Evolutionary conservation across 805 yeast genomes (phyloP), one percentile per base, ranked within the genome.

Genomic region (Cyberlindnera meyerae): DNA sequence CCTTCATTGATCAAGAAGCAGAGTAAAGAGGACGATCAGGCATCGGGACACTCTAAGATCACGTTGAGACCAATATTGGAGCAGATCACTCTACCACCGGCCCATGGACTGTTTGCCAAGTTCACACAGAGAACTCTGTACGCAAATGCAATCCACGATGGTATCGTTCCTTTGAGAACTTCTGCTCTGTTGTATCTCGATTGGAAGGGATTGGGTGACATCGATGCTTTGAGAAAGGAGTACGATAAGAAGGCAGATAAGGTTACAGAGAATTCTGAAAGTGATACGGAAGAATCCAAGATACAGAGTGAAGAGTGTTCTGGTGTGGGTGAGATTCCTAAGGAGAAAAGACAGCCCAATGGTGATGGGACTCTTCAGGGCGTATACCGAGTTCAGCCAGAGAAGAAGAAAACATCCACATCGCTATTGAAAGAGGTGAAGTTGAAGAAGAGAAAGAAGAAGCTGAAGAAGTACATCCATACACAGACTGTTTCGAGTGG

Each of bases 131-230:
- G 97, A 44, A 87, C 96, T 0, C 64, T 83, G 0, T 93, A 93
- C 58, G 96, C 97, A 0, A 93, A 93, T 60, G 80, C 84, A 0
- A 68, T 85, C 14, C 81, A 93, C 58, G 98, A 93, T 62, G 98
- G 98, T 3, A 88, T 93, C 36, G 98, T 93, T 2, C 97, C 98
- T 0, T 64, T 93, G 48, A 66, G 97, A 34, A 93, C 98, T 0
- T 79, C 96, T 0, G 87, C 97, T 0, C 62, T 90, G 36, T 60
- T 90, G 18, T 90, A 82, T 52, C 59, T 93, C 11, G 97, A 93
- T 57, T 88, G 95, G 83, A 72, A 73, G 40, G 94, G 87, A 4
- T 62, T 82, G 13, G 64, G 72, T 4, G 68, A 70, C 32, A 81
- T 80, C 1, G 59, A 64, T 7, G 57, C 57, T 31, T 18, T 47